These are phyloP conservation scores for Neophaeococcomyces aloes DNA, from an alignment of 2,329 filamentous ascomycete species.

Conservation along the genomic window DNA sequence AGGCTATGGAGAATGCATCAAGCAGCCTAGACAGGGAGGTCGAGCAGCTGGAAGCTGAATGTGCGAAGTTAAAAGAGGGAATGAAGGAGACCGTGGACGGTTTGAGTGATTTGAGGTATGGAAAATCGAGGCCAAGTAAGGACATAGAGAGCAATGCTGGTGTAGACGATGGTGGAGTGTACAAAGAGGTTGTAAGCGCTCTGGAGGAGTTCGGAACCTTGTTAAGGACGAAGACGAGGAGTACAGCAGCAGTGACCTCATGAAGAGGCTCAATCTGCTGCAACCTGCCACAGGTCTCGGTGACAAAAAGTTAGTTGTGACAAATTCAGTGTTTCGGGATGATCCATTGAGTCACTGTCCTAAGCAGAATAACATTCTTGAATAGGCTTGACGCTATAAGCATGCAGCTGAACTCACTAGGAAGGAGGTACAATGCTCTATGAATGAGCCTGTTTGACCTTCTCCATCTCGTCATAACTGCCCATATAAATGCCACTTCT, in stretches of 20 bases:
- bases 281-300: not conserved
- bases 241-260: not conserved
- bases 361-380: no score
- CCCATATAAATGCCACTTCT: conserved; percentile 92
- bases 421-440: conserved; percentile 11
- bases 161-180: conserved; percentile 4
- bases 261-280: not conserved
- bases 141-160: no score
- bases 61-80: conserved; percentile 47
- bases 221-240: not conserved
- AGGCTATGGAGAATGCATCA: conserved; percentile 58
- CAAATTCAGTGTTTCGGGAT: no score
- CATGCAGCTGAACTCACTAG: no score
- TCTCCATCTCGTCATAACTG: conserved; percentile 88
- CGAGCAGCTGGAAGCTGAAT: conserved; percentile 53
- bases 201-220: conserved; percentile 9
- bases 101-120: conserved; percentile 74
- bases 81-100: conserved; percentile 58
- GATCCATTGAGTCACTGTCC: no score
- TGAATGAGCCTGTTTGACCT: conserved; percentile 77
- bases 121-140: conserved; percentile 31
- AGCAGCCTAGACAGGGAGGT: conserved; percentile 59
- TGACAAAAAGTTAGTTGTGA: no score
- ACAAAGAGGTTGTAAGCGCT: conserved; percentile 9
- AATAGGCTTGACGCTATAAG: no score